Conservation (phyloP, 179 eudicot species). For the Carnegiea gigantea region DNA sequence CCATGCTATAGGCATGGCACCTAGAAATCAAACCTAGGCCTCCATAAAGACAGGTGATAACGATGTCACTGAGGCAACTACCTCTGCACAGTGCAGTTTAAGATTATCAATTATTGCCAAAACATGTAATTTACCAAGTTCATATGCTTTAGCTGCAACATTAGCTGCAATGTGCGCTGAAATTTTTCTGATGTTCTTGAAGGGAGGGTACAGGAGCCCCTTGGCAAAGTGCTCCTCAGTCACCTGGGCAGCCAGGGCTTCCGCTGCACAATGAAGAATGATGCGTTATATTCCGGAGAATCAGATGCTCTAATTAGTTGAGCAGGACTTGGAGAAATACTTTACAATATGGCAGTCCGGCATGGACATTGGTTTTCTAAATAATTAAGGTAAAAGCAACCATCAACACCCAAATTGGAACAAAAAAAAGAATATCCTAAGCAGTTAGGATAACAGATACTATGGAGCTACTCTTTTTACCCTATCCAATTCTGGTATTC, state of each 20-base stretch:
- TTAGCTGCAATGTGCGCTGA: slow-evolving; percentile 89
- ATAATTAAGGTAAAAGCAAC: neutral
- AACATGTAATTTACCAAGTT: slow-evolving; percentile 52
- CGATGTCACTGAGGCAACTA: too few relatives aligned
- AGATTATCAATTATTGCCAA: neutral
- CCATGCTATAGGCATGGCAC: neutral
- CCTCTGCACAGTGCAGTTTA: neutral
- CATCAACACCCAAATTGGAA: neutral
- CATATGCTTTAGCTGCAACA: slow-evolving; percentile 91
- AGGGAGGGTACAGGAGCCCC: slow-evolving; percentile 79
- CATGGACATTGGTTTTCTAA: neutral
- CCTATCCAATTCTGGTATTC: neutral
- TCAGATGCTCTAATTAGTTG: neutral
- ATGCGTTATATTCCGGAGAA: slow-evolving; percentile 1
- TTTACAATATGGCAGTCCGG: neutral
- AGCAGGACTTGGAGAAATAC: neutral
- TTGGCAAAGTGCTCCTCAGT: slow-evolving; percentile 69
- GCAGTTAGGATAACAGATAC: neutral
- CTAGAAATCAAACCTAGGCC: too few relatives aligned
- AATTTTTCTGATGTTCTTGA: slow-evolving; percentile 71
- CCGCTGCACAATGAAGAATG: slow-evolving; percentile 49
- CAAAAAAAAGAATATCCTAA: neutral
- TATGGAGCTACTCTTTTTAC: neutral
- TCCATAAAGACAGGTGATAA: too few relatives aligned
- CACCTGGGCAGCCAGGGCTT: slow-evolving; percentile 79